Conservation (phyloP, 257 asterid genomes). For the Nyctanthes arbortristis region DNA sequence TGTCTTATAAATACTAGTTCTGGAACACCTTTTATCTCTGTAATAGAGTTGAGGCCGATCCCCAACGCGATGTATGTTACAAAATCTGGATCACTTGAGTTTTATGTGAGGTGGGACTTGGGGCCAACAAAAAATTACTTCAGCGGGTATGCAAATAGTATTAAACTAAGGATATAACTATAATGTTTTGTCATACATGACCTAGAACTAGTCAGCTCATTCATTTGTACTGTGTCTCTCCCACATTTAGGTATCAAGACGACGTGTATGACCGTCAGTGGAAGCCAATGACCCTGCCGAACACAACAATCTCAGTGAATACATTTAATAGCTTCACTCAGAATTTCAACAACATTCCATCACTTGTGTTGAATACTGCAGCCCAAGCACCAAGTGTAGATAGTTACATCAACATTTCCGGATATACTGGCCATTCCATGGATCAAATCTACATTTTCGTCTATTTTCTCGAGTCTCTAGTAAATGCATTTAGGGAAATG, state of each 20-base stretch:
- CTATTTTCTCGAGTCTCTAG: slow-evolving; percentile 34
- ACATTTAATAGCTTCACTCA: not conserved
- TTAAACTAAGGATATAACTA: too few relatives aligned
- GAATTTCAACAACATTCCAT: not conserved
- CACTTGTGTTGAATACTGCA: slow-evolving; percentile 28
- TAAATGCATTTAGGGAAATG: slow-evolving; percentile 30
- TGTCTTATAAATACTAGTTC: slow-evolving; percentile 32
- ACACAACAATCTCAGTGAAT: not conserved
- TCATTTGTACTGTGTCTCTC: too few relatives aligned
- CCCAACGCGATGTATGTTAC: not conserved
- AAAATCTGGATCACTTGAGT: slow-evolving; percentile 14
- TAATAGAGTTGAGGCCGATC: slow-evolving; percentile 34
- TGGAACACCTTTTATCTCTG: slow-evolving; percentile 41
- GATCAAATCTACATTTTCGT: slow-evolving; percentile 17
- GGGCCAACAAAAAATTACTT: not conserved
- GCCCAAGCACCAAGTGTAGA: not conserved
- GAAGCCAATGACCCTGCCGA: not conserved
- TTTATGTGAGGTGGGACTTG: slow-evolving; percentile 4
- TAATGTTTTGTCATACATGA: too few relatives aligned
- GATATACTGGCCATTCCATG: not conserved
- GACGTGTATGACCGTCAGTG: slow-evolving; percentile 37
- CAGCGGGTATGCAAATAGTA: not conserved
- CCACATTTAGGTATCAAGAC: slow-evolving; percentile 30
- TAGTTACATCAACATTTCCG: not conserved
- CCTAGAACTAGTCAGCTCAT: too few relatives aligned